phyloP scores from a whole-genome alignment of 2,329 filamentous ascomycete species.

The Nemania serpens region DNA sequence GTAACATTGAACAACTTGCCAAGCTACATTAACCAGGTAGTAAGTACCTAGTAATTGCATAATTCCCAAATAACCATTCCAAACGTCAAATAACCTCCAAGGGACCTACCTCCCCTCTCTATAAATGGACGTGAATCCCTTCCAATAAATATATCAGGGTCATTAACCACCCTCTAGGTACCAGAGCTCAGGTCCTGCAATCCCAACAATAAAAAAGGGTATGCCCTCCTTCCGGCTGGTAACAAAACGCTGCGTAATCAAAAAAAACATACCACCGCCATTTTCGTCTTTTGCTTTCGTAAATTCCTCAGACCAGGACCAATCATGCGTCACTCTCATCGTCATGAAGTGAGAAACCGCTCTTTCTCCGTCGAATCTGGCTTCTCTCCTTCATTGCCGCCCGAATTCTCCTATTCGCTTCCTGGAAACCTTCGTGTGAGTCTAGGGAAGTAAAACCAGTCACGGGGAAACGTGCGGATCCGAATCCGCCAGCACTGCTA shows the following conservation, averaged over 20 bases:
- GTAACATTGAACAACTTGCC: too few species aligned
- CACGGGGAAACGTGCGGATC: conserved; percentile 66
- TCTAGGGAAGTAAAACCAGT: conserved; percentile 72
- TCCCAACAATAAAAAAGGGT: conserved; percentile 11
- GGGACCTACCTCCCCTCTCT: background rate
- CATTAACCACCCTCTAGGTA: background rate
- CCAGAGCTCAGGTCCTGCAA: background rate
- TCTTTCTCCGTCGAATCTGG: conserved; percentile 61
- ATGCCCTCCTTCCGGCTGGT: background rate
- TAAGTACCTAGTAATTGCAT: too few species aligned
- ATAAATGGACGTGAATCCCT: conserved; percentile 15
- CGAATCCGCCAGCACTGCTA: conserved; percentile 65
- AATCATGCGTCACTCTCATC: conserved; percentile 33
- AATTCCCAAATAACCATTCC: background rate
- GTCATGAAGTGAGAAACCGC: conserved; percentile 37
- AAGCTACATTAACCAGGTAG: too few species aligned
- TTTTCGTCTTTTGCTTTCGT: background rate
- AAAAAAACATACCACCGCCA: background rate
- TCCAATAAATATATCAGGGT: background rate
- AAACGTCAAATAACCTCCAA: too few species aligned
- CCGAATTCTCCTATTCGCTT: conserved; percentile 82
- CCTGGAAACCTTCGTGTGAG: conserved; percentile 73
- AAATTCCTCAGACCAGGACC: conserved; percentile 6
- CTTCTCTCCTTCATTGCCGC: conserved; percentile 83
- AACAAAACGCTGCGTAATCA: background rate